phyloP scores from a whole-genome alignment of 2,329 filamentous ascomycete species.

The Davidsoniella eucalypti region DNA sequence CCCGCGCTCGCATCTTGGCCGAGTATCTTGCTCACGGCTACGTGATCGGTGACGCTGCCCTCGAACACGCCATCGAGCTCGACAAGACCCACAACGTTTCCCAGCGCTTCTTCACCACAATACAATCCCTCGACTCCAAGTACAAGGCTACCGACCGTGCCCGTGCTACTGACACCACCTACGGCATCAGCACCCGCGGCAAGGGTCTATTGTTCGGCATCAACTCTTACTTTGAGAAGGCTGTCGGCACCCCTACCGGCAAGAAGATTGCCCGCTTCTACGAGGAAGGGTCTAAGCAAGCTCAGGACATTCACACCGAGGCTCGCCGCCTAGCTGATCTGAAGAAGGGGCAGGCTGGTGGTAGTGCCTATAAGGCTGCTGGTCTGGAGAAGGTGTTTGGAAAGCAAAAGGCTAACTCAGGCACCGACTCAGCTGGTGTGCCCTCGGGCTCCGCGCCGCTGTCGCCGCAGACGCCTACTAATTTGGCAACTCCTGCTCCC shows the following conservation, averaged over 20 bases:
- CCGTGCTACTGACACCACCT: constrained; percentile 66
- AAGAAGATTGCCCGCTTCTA: constrained; percentile 83
- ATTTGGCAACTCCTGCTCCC: neutral
- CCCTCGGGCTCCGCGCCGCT: constrained; percentile 11
- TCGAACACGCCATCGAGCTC: constrained; percentile 70
- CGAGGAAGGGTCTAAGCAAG: constrained; percentile 67
- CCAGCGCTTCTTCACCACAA: constrained; percentile 57
- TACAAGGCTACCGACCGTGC: constrained; percentile 80
- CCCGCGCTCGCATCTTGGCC: constrained; percentile 77
- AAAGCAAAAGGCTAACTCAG: constrained; percentile 26
- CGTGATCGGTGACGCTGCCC: constrained; percentile 54
- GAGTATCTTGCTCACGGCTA: constrained; percentile 97
- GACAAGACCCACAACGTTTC: constrained; percentile 83
- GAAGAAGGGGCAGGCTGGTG: constrained; percentile 52
- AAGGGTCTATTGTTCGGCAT: constrained; percentile 47
- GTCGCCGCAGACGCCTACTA: constrained; percentile 5
- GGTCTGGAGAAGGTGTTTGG: constrained; percentile 42
- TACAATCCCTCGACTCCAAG: constrained; percentile 65
- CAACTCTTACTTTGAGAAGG: constrained; percentile 88
- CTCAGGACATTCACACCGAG: constrained; percentile 85
- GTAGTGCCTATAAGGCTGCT: constrained; percentile 41
- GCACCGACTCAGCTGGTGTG: constrained; percentile 10
- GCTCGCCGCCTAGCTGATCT: constrained; percentile 74
- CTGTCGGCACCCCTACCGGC: constrained; percentile 69
- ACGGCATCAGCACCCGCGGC: constrained; percentile 63